Percentiles rank a stretch among this genome's conserved stretches.
Evolutionary conservation across 2,329 filamentous ascomycete species (phyloP).

Genomic region (Xylaria sp.): DNA sequence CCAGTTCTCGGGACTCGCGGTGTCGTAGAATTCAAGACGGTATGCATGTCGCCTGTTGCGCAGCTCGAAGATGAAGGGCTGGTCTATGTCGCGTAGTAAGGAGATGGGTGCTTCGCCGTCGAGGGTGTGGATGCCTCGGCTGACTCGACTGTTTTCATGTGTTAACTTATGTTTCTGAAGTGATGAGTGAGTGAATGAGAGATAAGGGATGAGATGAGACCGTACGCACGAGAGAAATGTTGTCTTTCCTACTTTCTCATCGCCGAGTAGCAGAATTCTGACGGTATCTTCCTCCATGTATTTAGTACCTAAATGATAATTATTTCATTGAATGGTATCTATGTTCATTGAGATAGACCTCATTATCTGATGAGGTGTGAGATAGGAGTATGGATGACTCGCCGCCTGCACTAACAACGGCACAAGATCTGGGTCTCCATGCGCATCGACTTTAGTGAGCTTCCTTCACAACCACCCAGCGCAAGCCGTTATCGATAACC

Average conservation of each 20-base stretch:
- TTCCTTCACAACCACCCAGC: not conserved
- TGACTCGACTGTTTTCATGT: conserved; percentile 44
- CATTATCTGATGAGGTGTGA: not conserved
- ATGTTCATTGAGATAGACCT: not conserved
- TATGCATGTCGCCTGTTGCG: conserved; percentile 42
- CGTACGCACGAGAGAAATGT: conserved; percentile 53
- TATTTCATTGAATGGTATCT: not conserved
- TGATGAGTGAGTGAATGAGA: not conserved
- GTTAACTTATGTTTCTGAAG: no score
- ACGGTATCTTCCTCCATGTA: conserved; percentile 45
- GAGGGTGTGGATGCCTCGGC: conserved; percentile 37
- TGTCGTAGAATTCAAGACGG: conserved; percentile 56
- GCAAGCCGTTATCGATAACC: conserved; percentile 26
- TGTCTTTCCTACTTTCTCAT: conserved; percentile 55
- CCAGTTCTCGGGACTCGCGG: conserved; percentile 54
- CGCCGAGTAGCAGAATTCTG: conserved; percentile 54
- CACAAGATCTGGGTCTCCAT: not conserved
- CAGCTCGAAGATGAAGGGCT: conserved; percentile 56
- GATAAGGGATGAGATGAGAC: not conserved
- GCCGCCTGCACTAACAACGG: no score
- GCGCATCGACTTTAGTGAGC: not conserved
- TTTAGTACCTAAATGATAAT: not conserved
- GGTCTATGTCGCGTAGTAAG: conserved; percentile 53
- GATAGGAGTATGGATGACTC: no score
- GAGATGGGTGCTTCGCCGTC: conserved; percentile 40